A percentile compares a stretch with the other conserved stretches of the same genome.
Conservation (phyloP, 2,329 filamentous ascomycete species). For the Pezicula radicicola region DNA sequence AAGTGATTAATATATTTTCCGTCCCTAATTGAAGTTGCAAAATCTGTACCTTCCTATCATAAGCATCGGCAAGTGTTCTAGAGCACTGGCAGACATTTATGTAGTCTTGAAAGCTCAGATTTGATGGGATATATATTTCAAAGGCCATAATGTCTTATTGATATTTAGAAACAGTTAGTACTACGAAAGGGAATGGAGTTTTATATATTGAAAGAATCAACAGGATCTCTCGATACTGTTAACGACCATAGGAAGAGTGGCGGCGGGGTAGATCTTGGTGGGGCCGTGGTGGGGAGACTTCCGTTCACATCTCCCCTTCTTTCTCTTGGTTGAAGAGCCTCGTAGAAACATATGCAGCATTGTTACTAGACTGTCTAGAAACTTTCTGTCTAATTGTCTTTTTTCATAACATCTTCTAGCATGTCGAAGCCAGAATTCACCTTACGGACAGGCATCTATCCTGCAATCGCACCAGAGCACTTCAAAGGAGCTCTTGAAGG, state of each 20-base stretch:
- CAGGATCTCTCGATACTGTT: no score
- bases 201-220: background rate
- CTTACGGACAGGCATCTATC: slow-evolving; percentile 10
- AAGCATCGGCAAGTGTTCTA: slow-evolving; percentile 20
- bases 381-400: no score
- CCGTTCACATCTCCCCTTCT: no score
- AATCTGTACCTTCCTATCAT: slow-evolving; percentile 22
- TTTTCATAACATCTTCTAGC: background rate
- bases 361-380: background rate
- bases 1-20: background rate
- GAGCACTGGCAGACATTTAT: slow-evolving; percentile 19
- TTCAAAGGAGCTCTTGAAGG: slow-evolving; percentile 7
- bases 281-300: no score
- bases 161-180: background rate
- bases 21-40: background rate
- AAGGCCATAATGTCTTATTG: slow-evolving; percentile 11
- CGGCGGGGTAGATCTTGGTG: no score
- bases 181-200: background rate
- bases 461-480: slow-evolving; percentile 12
- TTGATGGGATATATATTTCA: slow-evolving; percentile 20
- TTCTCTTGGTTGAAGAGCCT: no score
- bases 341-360: background rate
- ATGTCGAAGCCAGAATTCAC: slow-evolving; percentile 14
- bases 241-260: no score
- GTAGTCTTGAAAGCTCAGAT: slow-evolving; percentile 23